Conservation (phyloP, 306 rosid species). For the Abrus precatorius region DNA sequence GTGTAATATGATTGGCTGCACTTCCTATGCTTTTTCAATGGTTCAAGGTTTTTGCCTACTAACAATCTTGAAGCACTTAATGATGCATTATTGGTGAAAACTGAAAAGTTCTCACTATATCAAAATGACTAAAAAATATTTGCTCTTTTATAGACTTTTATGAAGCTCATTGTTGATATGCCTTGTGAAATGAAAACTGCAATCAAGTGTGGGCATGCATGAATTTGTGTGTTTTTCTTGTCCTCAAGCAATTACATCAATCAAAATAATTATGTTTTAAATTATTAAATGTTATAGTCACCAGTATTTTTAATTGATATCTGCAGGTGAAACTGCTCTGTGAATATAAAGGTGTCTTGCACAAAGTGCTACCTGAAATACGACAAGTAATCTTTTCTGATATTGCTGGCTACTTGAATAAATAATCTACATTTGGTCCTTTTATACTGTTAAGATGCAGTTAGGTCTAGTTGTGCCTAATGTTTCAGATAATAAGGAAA, state of each 20-base stretch:
- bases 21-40: constrained; percentile 37
- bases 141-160: constrained; percentile 3
- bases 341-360: constrained; percentile 83
- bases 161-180: constrained; percentile 23
- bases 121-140: background rate
- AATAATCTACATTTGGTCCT: constrained; percentile 35
- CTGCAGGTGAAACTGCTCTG: constrained; percentile 75
- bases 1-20: constrained; percentile 44
- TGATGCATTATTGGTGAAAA: constrained; percentile 25
- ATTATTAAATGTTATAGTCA: constrained; percentile 29
- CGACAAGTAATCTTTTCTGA: constrained; percentile 69
- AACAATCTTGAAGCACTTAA: background rate
- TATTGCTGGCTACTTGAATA: constrained; percentile 34
- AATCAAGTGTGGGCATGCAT: background rate
- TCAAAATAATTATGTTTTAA: constrained; percentile 15
- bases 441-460: constrained; percentile 10
- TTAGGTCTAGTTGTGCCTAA: constrained; percentile 16
- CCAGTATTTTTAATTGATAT: constrained; percentile 29
- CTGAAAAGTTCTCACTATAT: constrained; percentile 37
- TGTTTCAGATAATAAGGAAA: constrained; percentile 32
- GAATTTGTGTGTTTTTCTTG: background rate
- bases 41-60: constrained; percentile 33
- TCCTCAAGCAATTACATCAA: background rate
- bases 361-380: constrained; percentile 76
- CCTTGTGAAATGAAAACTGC: constrained; percentile 19